Percentiles rank a stretch among this genome's conserved stretches.
Conservation (phyloP, 768 basidiomycete species). For the Boletus speciosus region DNA sequence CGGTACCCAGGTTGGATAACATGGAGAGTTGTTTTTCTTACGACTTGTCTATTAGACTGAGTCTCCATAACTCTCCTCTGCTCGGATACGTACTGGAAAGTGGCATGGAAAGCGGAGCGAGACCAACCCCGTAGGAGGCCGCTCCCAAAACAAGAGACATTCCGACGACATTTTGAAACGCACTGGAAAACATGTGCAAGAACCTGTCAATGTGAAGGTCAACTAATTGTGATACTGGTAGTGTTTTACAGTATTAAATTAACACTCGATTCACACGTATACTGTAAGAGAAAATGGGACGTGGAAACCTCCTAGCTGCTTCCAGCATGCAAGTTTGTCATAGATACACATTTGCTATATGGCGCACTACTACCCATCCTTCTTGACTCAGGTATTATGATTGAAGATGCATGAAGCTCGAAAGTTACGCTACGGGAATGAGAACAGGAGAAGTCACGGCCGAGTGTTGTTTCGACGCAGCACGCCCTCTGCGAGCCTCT, state of each 20-base stretch:
- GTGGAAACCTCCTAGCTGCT: background rate
- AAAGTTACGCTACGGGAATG: background rate
- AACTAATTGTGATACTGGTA: background rate
- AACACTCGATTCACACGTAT: background rate
- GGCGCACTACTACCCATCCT: background rate
- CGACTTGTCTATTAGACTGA: constrained; percentile 30
- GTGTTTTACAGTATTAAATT: no score
- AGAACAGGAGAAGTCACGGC: background rate
- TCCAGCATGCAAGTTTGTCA: background rate
- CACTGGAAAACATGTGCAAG: constrained; percentile 21
- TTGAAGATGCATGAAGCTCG: background rate
- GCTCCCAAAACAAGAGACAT: constrained; percentile 63
- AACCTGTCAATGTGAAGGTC: background rate
- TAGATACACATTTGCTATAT: background rate
- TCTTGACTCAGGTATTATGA: background rate
- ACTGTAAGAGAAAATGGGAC: background rate
- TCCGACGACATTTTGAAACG: constrained; percentile 19
- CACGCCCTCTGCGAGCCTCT: background rate
- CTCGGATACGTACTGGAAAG: constrained; percentile 53
- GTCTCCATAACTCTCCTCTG: background rate
- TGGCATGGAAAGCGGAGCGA: constrained; percentile 69
- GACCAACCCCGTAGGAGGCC: constrained; percentile 65
- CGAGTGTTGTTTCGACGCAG: background rate
- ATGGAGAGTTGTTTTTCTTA: constrained; percentile 43
- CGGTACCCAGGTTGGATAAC: constrained; percentile 66